Conservation (phyloP, 495 filamentous ascomycete genomes). For the Neurospora pannonica region DNA sequence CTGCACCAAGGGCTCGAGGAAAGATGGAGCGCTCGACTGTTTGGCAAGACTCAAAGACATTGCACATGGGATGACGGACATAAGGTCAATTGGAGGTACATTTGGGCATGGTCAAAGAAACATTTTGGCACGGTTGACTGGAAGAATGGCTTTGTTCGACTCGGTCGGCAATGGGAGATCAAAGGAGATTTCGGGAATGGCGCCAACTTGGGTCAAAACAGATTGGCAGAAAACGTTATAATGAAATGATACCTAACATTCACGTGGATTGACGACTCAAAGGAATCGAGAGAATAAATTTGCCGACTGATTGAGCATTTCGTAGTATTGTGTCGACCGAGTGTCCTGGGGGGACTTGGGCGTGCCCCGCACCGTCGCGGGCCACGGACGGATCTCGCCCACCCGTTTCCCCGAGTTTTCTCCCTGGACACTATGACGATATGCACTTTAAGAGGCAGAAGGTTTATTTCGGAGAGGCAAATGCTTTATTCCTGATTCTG, state of each 20-base stretch:
- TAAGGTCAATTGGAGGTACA: not conserved
- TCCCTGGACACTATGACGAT: not conserved
- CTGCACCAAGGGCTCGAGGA: not conserved
- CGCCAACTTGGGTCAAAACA: not conserved
- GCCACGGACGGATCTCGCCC: not conserved
- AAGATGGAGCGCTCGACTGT: not conserved
- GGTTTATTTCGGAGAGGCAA: not conserved
- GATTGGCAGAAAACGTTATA: not conserved
- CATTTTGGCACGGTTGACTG: not conserved
- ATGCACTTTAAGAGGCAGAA: not conserved
- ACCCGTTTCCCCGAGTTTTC: not conserved
- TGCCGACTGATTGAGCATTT: not conserved
- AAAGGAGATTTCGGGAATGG: not conserved
- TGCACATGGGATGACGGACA: not conserved
- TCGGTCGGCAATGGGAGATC: not conserved
- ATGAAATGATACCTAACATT: accelerated
- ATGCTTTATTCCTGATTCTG: not conserved
- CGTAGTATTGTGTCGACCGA: not conserved
- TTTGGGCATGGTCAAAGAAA: not conserved
- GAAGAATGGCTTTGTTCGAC: not conserved
- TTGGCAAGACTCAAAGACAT: not conserved
- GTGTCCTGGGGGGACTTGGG: not conserved
- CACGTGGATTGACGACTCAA: accelerated
- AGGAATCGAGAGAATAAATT: not conserved
- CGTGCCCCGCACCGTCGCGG: not conserved